Evolutionary conservation across 1,284 basidiomycete genomes (phyloP).

Genomic region (Austroboletus sp.): DNA sequence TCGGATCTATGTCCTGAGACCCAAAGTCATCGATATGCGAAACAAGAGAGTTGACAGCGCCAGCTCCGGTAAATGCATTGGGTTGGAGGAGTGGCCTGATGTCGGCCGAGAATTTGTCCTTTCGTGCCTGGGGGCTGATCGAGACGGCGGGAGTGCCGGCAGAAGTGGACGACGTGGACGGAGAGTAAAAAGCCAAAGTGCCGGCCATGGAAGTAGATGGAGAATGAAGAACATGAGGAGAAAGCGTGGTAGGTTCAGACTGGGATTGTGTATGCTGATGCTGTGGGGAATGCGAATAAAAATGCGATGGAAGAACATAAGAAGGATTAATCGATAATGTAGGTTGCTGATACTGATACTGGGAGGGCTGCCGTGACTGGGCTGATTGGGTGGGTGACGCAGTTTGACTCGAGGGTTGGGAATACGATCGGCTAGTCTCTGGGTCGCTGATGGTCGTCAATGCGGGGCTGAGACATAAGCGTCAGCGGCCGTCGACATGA

Average conservation of each 20-base stretch:
- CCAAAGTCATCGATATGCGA: conserved; percentile 54
- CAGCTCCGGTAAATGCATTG: conserved; percentile 59
- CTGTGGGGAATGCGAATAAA: conserved; percentile 32
- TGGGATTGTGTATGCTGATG: conserved; percentile 34
- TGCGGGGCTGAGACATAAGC: conserved; percentile 37
- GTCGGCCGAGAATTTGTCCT: conserved; percentile 43
- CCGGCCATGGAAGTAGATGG: conserved; percentile 39
- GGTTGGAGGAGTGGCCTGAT: conserved; percentile 51
- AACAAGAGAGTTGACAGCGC: conserved; percentile 54
- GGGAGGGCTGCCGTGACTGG: conserved; percentile 33
- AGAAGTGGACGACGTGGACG: conserved; percentile 26
- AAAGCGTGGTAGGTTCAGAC: conserved; percentile 52
- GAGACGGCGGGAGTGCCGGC: conserved; percentile 21
- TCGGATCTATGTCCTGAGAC: conserved; percentile 52
- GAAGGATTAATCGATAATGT: conserved; percentile 38
- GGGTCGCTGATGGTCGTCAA: conserved; percentile 45
- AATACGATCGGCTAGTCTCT: conserved; percentile 32
- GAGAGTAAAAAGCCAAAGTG: conserved; percentile 33
- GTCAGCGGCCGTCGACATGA: conserved; percentile 12
- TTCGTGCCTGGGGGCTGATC: conserved; percentile 38
- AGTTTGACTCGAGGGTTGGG: conserved; percentile 30
- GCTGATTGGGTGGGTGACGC: conserved; percentile 25
- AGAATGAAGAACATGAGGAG: conserved; percentile 60
- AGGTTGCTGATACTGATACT: conserved; percentile 36
- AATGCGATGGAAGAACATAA: conserved; percentile 37